These are phyloP conservation scores for Talaromyces sp. DNA, from an alignment of 2,329 filamentous ascomycete species.

Conservation along the genomic window DNA sequence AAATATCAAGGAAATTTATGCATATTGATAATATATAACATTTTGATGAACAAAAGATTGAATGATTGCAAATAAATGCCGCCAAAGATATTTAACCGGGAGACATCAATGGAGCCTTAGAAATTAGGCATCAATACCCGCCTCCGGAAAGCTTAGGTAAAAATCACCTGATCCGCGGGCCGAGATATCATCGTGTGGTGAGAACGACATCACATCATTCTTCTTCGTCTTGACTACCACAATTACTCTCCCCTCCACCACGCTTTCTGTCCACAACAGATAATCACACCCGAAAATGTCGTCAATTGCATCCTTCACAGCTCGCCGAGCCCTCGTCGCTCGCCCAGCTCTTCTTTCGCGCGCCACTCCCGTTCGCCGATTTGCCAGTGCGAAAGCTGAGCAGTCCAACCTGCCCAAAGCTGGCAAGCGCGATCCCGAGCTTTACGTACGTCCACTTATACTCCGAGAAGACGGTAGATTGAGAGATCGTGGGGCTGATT, in stretches of 20 bases:
- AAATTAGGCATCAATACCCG: background rate
- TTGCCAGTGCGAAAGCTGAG: slow-evolving; percentile 43
- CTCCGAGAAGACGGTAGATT: background rate
- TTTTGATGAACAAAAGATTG: background rate
- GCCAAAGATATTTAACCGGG: background rate
- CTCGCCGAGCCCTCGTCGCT: slow-evolving; percentile 39
- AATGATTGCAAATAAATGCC: background rate
- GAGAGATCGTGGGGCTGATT: background rate
- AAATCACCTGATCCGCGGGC: slow-evolving; percentile 20
- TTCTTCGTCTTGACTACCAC: background rate
- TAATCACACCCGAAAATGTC: slow-evolving; percentile 30
- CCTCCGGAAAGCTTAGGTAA: slow-evolving; percentile 3
- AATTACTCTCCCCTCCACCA: slow-evolving; percentile 8
- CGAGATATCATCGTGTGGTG: slow-evolving; percentile 18
- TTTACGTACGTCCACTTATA: slow-evolving; percentile 57
- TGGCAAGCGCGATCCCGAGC: slow-evolving; percentile 68
- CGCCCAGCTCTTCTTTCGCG: slow-evolving; percentile 42
- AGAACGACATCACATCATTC: slow-evolving; percentile 12
- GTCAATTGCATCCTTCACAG: slow-evolving; percentile 41
- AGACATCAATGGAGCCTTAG: background rate
- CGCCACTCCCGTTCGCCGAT: slow-evolving; percentile 37
- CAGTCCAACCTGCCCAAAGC: slow-evolving; percentile 57
- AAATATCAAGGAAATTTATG: background rate
- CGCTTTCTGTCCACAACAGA: background rate
- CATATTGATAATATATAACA: background rate